These are phyloP conservation scores for Lichtheimia corymbifera DNA, from an alignment of 371 early-diverging fungal genomes.

Conservation along the genomic window DNA sequence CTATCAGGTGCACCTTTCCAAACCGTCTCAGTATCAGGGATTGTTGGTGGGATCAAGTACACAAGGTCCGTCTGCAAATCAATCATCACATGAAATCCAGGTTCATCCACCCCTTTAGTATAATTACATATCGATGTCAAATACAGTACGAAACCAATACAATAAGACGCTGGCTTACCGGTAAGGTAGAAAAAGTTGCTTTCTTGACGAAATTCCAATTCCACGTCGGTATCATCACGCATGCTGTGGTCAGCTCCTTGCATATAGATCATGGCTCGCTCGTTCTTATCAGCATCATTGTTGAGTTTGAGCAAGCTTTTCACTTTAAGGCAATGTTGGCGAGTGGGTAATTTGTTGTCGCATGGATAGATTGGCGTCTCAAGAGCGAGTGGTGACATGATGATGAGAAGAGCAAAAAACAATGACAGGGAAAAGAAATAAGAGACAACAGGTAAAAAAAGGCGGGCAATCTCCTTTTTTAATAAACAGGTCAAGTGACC, in stretches of 20 bases:
- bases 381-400: slow-evolving; percentile 32
- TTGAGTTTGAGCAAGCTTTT: slow-evolving; percentile 11
- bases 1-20: slow-evolving; percentile 58
- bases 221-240: slow-evolving; percentile 57
- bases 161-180: slow-evolving; percentile 23
- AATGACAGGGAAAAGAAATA: background rate
- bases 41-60: slow-evolving; percentile 50
- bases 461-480: too few relatives aligned
- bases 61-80: slow-evolving; percentile 31
- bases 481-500: too few relatives aligned
- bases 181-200: slow-evolving; percentile 61
- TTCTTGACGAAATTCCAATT: slow-evolving; percentile 57
- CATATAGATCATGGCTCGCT: slow-evolving; percentile 31
- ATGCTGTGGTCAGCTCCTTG: slow-evolving; percentile 29
- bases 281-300: background rate
- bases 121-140: background rate
- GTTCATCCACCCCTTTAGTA: slow-evolving; percentile 43
- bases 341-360: slow-evolving; percentile 22
- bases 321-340: slow-evolving; percentile 25
- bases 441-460: background rate
- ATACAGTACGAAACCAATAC: background rate
- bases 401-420: background rate
- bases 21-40: slow-evolving; percentile 36
- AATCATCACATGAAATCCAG: slow-evolving; percentile 54
- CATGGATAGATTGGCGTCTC: background rate